These are phyloP conservation scores for Candida nitratophila DNA, from an alignment of 805 yeast species.

Conservation along the genomic window DNA sequence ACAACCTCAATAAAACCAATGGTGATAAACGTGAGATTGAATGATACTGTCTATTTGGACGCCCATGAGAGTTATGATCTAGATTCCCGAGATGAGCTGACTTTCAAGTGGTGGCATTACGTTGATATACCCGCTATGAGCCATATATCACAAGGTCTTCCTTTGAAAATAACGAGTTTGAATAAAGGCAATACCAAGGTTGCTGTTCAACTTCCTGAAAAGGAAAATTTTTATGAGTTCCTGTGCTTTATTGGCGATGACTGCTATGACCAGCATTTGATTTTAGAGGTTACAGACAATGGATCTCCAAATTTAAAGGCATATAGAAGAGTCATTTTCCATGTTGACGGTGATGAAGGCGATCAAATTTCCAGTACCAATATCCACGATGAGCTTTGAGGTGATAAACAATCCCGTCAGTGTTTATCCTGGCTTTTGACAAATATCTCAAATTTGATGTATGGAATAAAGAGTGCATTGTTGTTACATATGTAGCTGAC, in stretches of 20 bases:
- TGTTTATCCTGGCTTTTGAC: no score
- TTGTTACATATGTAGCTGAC: no score
- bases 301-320: constrained; percentile 7
- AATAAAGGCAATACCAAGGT: constrained; percentile 11
- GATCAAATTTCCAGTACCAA: no score
- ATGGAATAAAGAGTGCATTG: no score
- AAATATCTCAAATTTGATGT: no score
- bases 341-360: no score
- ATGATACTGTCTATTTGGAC: constrained; percentile 14
- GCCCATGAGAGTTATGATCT: constrained; percentile 20
- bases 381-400: no score
- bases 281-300: constrained; percentile 14
- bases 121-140: constrained; percentile 18
- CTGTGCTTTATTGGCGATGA: constrained; percentile 2
- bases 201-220: constrained; percentile 9
- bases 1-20: constrained; percentile 15
- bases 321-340: constrained; percentile 10
- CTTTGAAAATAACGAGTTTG: constrained; percentile 6
- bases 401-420: no score
- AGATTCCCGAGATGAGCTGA: constrained; percentile 8
- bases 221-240: constrained; percentile 3
- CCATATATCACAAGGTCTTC: constrained; percentile 15
- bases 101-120: constrained; percentile 23
- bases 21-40: constrained; percentile 8
- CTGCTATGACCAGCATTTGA: constrained; percentile 17